Percentiles rank a stretch among this genome's conserved stretches.
Conservation (phyloP, 768 basidiomycete genomes). For the Guyanaporus albipodus region DNA sequence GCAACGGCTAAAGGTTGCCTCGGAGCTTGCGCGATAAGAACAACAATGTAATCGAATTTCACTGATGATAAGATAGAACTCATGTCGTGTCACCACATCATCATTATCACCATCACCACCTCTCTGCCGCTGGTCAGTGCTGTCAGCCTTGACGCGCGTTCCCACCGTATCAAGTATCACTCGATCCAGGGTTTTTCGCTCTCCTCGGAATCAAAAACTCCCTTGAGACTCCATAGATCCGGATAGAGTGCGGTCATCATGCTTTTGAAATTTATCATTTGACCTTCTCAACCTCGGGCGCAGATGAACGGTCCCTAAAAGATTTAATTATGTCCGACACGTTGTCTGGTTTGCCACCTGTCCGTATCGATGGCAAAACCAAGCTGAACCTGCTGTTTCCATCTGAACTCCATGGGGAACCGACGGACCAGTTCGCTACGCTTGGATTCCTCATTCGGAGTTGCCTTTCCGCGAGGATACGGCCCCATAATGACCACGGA, state of each 20-base stretch:
- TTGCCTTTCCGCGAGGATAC: not conserved
- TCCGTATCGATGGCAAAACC: not conserved
- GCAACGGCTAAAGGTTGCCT: slow-evolving; percentile 29
- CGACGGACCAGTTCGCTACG: not conserved
- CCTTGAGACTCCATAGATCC: not conserved
- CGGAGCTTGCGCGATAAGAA: slow-evolving; percentile 22
- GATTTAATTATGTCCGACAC: slow-evolving; percentile 1
- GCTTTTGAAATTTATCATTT: slow-evolving; percentile 5
- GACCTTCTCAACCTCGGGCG: slow-evolving; percentile 8
- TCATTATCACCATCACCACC: slow-evolving; percentile 7
- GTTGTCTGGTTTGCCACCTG: not conserved
- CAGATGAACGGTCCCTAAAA: slow-evolving; percentile 10
- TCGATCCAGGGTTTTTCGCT: slow-evolving; percentile 4
- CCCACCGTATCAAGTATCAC: slow-evolving; percentile 17
- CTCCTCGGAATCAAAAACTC: slow-evolving; percentile 8
- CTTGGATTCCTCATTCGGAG: not conserved
- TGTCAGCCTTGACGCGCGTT: slow-evolving; percentile 5
- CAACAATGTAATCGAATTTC: slow-evolving; percentile 19
- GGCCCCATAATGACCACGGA: not conserved
- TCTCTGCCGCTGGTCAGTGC: slow-evolving; percentile 1
- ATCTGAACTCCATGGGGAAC: not conserved
- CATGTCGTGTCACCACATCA: no score
- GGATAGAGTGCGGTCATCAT: slow-evolving; percentile 10
- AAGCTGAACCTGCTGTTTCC: not conserved
- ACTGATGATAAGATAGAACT: slow-evolving; percentile 14